These are phyloP conservation scores for Funneliformis caledonium DNA, from an alignment of 371 early-diverging fungal genomes.

Conservation along the genomic window DNA sequence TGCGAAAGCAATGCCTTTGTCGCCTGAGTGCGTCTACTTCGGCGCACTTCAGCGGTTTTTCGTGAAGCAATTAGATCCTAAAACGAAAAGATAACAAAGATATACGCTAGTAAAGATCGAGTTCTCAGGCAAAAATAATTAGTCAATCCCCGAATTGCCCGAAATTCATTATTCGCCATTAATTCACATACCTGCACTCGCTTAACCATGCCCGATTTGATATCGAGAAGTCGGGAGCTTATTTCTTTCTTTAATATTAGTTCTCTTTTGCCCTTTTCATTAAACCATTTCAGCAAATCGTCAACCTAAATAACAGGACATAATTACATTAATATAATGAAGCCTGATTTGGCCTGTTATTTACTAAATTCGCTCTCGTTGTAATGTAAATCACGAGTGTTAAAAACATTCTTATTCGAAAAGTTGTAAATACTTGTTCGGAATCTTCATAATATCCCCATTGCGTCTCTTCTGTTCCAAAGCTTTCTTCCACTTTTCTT, in stretches of 20 bases:
- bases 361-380: too few relatives aligned
- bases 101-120: neutral
- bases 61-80: constrained; percentile 6
- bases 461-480: neutral
- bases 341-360: too few relatives aligned
- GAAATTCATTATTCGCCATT: neutral
- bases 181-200: neutral
- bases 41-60: neutral
- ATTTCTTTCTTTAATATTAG: constrained; percentile 1
- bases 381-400: neutral
- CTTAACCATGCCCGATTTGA: neutral
- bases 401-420: neutral
- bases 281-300: constrained; percentile 5
- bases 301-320: neutral
- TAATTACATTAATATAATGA: too few relatives aligned
- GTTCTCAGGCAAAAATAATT: neutral
- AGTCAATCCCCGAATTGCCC: too few relatives aligned
- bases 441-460: constrained; percentile 26
- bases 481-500: constrained; percentile 15
- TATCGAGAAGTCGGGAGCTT: neutral
- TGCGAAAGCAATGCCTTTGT: constrained; percentile 4
- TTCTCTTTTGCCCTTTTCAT: constrained; percentile 7
- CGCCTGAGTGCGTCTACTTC: constrained; percentile 10
- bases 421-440: neutral
- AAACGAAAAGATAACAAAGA: neutral